These are phyloP conservation scores for Mycena metata DNA, from an alignment of 768 basidiomycete genomes.

Conservation along the genomic window DNA sequence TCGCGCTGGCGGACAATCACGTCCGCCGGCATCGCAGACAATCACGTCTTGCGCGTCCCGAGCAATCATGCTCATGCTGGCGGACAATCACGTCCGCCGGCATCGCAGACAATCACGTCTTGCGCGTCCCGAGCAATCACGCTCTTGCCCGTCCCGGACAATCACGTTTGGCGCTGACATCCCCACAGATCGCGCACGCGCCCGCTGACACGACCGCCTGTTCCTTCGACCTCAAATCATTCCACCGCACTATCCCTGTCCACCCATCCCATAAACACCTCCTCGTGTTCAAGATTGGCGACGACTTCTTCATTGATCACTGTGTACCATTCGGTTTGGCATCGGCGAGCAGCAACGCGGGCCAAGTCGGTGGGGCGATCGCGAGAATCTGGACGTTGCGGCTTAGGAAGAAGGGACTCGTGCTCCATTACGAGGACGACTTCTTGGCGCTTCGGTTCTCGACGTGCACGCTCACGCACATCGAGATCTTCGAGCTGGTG, in stretches of 20 bases:
- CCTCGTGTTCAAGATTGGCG: conserved; percentile 23
- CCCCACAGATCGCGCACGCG: conserved; percentile 27
- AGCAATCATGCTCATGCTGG: too few species aligned
- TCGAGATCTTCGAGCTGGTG: conserved; percentile 20
- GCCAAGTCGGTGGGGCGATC: conserved; percentile 13
- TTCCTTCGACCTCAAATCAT: conserved; percentile 33
- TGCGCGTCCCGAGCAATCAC: too few species aligned
- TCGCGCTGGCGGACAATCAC: not conserved
- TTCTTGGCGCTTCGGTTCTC: too few species aligned
- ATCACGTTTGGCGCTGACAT: too few species aligned
- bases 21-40: too few species aligned
- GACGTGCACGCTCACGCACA: not conserved
- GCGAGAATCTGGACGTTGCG: conserved; percentile 11
- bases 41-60: not conserved
- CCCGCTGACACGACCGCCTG: conserved; percentile 28
- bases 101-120: too few species aligned
- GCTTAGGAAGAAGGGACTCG: not conserved
- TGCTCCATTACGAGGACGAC: conserved; percentile 22
- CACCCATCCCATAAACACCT: conserved; percentile 32
- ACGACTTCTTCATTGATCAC: conserved; percentile 28
- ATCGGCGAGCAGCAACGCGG: conserved; percentile 25
- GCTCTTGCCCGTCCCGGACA: too few species aligned
- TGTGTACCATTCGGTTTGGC: conserved; percentile 26
- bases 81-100: too few species aligned
- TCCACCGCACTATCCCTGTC: conserved; percentile 25